Evolutionary conservation across 768 basidiomycete genomes (phyloP).

Genomic region (Pholiota conissans): DNA sequence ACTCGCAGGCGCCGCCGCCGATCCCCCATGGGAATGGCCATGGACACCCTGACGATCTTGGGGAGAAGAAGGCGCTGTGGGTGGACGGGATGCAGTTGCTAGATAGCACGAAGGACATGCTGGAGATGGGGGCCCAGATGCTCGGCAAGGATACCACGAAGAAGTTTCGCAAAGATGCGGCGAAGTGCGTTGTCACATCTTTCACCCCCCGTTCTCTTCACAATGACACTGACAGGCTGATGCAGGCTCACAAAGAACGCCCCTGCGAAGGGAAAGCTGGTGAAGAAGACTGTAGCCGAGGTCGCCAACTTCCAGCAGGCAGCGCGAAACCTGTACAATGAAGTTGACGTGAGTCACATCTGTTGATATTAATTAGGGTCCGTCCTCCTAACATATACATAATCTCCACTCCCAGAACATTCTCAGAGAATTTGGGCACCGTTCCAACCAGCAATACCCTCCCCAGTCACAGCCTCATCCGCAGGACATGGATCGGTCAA

Average conservation of each 20-base stretch:
- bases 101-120: slow-evolving; percentile 24
- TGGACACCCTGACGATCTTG: slow-evolving; percentile 13
- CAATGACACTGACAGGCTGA: too few relatives aligned
- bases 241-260: slow-evolving; percentile 24
- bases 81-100: slow-evolving; percentile 20
- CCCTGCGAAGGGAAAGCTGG: slow-evolving; percentile 24
- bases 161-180: slow-evolving; percentile 25
- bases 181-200: slow-evolving; percentile 18
- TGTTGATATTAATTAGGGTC: not conserved
- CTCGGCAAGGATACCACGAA: slow-evolving; percentile 26
- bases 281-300: slow-evolving; percentile 22
- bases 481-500: slow-evolving; percentile 12
- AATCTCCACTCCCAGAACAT: slow-evolving; percentile 17
- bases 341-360: slow-evolving; percentile 21
- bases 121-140: slow-evolving; percentile 21
- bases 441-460: slow-evolving; percentile 9
- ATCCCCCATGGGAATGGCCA: slow-evolving; percentile 13
- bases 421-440: slow-evolving; percentile 20
- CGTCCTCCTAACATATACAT: too few relatives aligned
- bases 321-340: slow-evolving; percentile 21
- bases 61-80: slow-evolving; percentile 23
- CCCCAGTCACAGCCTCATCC: slow-evolving; percentile 6
- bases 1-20: slow-evolving; percentile 18
- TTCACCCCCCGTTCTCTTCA: not conserved
- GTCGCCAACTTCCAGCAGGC: slow-evolving; percentile 22